Evolutionary conservation across 2,329 filamentous ascomycete species (phyloP).

Genomic region (Ambrosiella cleistominuta): DNA sequence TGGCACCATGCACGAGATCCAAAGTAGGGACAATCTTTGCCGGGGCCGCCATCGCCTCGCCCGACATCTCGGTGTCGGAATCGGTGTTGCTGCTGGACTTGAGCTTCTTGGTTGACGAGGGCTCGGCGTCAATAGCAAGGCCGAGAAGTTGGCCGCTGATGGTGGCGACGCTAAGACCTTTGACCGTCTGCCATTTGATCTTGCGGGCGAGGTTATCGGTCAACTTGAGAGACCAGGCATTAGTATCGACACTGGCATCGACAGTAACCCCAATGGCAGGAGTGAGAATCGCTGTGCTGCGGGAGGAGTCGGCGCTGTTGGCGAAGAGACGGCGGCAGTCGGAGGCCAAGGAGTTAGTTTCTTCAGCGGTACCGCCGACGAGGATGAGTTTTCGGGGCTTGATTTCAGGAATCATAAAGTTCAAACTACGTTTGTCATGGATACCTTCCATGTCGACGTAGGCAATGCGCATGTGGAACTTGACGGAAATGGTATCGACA

Average conservation of each 20-base stretch:
- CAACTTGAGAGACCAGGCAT: slow-evolving; percentile 89
- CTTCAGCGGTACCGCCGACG: slow-evolving; percentile 61
- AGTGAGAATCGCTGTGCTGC: slow-evolving; percentile 60
- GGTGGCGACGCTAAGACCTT: slow-evolving; percentile 80
- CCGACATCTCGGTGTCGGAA: slow-evolving; percentile 12
- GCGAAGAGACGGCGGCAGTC: slow-evolving; percentile 57
- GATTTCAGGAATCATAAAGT: slow-evolving; percentile 88
- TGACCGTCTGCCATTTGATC: slow-evolving; percentile 87
- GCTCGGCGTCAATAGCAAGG: slow-evolving; percentile 18
- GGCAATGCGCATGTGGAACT: slow-evolving; percentile 57
- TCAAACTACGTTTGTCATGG: slow-evolving; percentile 82
- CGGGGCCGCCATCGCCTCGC: slow-evolving; percentile 12
- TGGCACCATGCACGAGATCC: slow-evolving; percentile 44
- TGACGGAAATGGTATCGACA: slow-evolving; percentile 43
- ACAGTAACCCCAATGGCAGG: slow-evolving; percentile 56
- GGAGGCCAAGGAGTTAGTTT: slow-evolving; percentile 60
- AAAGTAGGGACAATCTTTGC: slow-evolving; percentile 28
- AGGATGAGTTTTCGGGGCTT: slow-evolving; percentile 87
- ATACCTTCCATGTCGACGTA: slow-evolving; percentile 85
- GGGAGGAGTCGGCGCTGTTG: slow-evolving; percentile 23
- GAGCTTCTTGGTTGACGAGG: slow-evolving; percentile 9
- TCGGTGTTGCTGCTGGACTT: slow-evolving; percentile 13
- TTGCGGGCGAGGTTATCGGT: slow-evolving; percentile 70
- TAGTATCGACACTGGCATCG: slow-evolving; percentile 90
- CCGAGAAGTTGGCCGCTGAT: slow-evolving; percentile 53